Percentiles rank a stretch among this genome's conserved stretches.
These are phyloP conservation scores for Murraya koenigii DNA, from an alignment of 345 rosid genomes.

Conservation along the genomic window DNA sequence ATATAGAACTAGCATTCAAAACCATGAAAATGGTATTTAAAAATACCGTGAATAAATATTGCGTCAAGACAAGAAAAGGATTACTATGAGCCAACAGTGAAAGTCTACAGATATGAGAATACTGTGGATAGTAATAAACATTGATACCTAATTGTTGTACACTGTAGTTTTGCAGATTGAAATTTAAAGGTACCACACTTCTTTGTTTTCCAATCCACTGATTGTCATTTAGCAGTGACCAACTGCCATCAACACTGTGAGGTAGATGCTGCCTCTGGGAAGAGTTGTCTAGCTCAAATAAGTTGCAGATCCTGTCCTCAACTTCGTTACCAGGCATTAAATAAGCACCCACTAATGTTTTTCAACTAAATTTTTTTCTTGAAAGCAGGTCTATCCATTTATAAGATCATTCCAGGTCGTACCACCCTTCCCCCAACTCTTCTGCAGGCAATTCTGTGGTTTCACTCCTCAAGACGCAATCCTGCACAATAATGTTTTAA, in stretches of 20 bases:
- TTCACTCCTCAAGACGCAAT: slow-evolving; percentile 9
- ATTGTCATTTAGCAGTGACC: slow-evolving; percentile 33
- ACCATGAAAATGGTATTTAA: neutral
- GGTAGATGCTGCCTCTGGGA: slow-evolving; percentile 31
- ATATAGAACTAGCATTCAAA: neutral
- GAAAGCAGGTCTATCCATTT: slow-evolving; percentile 29
- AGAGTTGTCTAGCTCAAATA: slow-evolving; percentile 37
- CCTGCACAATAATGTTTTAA: slow-evolving; percentile 17
- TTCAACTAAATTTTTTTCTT: slow-evolving; percentile 28
- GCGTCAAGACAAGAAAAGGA: slow-evolving; percentile 1
- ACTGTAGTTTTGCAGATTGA: slow-evolving; percentile 23
- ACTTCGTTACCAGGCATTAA: slow-evolving; percentile 52
- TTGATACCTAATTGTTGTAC: slow-evolving; percentile 36
- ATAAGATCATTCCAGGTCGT: slow-evolving; percentile 17
- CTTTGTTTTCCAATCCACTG: slow-evolving; percentile 33
- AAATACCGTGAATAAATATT: neutral
- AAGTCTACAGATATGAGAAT: neutral
- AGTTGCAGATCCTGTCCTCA: slow-evolving; percentile 37
- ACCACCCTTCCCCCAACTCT: slow-evolving; percentile 5
- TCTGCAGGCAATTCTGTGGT: neutral
- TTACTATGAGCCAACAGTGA: neutral
- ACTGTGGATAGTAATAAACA: neutral
- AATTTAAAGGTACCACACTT: slow-evolving; percentile 26
- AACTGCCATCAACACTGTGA: slow-evolving; percentile 26
- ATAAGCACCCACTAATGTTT: slow-evolving; percentile 21